These are phyloP conservation scores for Cutaneotrichosporon cyanovorans DNA, from an alignment of 1,284 basidiomycete genomes.

Conservation along the genomic window DNA sequence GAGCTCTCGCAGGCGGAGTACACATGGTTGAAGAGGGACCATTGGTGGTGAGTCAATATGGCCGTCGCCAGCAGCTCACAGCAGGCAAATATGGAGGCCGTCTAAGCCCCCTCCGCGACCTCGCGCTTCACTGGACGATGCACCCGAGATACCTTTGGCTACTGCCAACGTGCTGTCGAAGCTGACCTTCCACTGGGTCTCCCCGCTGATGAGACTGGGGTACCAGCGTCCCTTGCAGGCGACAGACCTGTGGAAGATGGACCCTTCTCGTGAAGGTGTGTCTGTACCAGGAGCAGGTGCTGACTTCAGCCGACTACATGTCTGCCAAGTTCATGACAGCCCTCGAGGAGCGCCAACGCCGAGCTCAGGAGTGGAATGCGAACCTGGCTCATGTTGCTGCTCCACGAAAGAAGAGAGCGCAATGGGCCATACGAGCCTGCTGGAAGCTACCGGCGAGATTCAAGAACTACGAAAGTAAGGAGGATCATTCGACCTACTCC, in stretches of 20 bases:
- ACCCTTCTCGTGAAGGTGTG: conserved; percentile 23
- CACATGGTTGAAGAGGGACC: conserved; percentile 28
- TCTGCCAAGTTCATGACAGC: conserved; percentile 44
- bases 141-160: conserved; percentile 55
- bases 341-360: conserved; percentile 23
- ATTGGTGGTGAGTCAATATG: conserved; percentile 30
- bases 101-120: conserved; percentile 54
- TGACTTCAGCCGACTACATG: conserved; percentile 49
- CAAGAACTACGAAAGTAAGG: neutral
- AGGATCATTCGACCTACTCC: neutral
- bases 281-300: conserved; percentile 40
- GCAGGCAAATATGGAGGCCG: conserved; percentile 52
- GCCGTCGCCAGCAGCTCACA: neutral
- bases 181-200: conserved; percentile 54
- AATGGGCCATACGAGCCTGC: conserved; percentile 46
- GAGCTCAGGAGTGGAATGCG: conserved; percentile 35
- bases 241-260: conserved; percentile 59
- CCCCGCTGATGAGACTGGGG: conserved; percentile 57
- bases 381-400: conserved; percentile 21
- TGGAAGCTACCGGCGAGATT: neutral
- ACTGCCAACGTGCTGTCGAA: conserved; percentile 54
- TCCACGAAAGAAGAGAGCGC: conserved; percentile 48
- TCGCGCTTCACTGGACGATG: conserved; percentile 53
- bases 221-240: conserved; percentile 65
- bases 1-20: conserved; percentile 21